A percentile compares a stretch with the other conserved stretches of the same genome.
Evolutionary conservation across 2,329 filamentous ascomycete genomes (phyloP).

Genomic region (Nemania diffusa): DNA sequence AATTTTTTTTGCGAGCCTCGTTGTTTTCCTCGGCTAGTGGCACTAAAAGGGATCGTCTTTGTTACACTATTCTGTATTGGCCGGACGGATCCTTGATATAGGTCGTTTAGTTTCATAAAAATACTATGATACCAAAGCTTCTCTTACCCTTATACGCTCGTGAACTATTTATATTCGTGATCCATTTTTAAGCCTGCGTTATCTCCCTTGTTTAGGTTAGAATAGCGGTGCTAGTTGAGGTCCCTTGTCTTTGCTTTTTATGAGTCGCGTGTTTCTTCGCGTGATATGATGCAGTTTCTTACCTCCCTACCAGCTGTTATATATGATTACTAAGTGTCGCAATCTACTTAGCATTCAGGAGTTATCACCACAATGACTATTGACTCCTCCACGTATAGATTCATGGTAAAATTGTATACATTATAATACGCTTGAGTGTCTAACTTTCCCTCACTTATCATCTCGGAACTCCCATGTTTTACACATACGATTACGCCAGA

Average conservation of each 20-base stretch:
- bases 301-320: too few relatives aligned
- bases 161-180: constrained; percentile 1
- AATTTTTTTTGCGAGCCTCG: constrained; percentile 25
- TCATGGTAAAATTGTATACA: not conserved
- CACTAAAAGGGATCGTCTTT: constrained; percentile 38
- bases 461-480: not conserved
- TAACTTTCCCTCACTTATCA: not conserved
- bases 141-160: constrained; percentile 2
- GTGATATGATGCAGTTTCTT: too few relatives aligned
- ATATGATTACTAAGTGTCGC: too few relatives aligned
- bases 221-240: not conserved
- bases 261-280: not conserved
- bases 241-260: not conserved
- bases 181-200: not conserved
- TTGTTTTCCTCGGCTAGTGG: constrained; percentile 39
- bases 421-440: not conserved
- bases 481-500: not conserved
- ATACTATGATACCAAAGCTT: constrained; percentile 41
- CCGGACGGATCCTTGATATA: constrained; percentile 39
- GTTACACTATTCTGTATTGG: constrained; percentile 38
- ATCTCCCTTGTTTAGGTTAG: not conserved
- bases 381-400: not conserved
- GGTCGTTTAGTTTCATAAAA: constrained; percentile 42
- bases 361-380: not conserved
- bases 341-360: not conserved